Base-by-base conservation (phyloP, 2,329 filamentous ascomycete genomes). In the Didymella segeticola region DNA sequence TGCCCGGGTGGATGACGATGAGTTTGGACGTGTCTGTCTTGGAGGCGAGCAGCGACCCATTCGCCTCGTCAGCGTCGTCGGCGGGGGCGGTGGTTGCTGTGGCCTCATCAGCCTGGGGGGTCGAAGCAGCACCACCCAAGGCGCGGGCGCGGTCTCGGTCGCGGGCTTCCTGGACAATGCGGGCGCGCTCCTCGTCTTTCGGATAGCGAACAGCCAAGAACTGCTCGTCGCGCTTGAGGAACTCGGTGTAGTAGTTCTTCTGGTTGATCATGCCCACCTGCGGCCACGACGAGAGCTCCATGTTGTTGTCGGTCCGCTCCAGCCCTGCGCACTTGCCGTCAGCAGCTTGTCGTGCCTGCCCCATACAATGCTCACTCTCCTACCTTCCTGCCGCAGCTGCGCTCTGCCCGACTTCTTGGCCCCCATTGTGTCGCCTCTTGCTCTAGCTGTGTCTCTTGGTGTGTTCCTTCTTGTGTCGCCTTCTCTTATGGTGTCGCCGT, bases 191-290 rank as follows among this genome's bases (percentile, higher is more conserved):
- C 64, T 93, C 91, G 74, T 99, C 95, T 75, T 88, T 89, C 67
- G 96, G 91, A 14, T 96, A 84, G 68, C 95, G 88, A 50, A 93
- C 86, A 11, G 93, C 91, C 27, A 99, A 86, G 55, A 96, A 88
- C 78, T 99, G 95, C 68, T 98, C 95, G 79, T 99, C 95, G 69
- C 93, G 89, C 80, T 99, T 99, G 78, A 99, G 90, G 68, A 96
- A 99, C 72, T 99, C 95, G 57, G 92, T 96, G 57, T 70, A 73
- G 77, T 99, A 99, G 76, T 99, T 99, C 80, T 99, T 99, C 76
- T 99, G 95, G 74, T 99, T 99, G 77, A 99, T 99, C 68, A 95
- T 91, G 36, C 86, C 83, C 53, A 96, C 87, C 70, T 95, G 89
- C 9, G 95, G 93, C 93, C 95, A 99, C 74, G 84, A 96, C 41